phyloP scores from a whole-genome alignment of 139 green algal genomes.

The Pseudopediastrum boryanum region DNA sequence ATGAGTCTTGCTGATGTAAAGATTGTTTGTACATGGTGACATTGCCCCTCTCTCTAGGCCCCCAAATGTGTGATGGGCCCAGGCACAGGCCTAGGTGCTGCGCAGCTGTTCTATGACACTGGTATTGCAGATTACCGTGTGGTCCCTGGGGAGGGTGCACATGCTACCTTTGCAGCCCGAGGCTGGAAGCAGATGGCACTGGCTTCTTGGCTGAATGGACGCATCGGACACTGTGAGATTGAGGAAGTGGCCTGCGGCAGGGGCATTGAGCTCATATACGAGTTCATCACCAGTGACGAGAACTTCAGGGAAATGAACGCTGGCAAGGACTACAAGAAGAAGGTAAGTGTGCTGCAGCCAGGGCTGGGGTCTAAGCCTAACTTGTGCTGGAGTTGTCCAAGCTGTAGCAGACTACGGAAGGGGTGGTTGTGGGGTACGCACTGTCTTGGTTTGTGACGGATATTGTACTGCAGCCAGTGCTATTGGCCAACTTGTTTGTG shows the following conservation, averaged over 20 bases:
- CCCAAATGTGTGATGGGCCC: constrained; percentile 89
- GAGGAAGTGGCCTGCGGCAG: constrained; percentile 87
- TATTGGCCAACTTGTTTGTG: too few species aligned
- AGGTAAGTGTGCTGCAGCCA: too few species aligned
- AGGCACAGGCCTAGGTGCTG: constrained; percentile 90
- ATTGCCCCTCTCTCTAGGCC: constrained; percentile 42
- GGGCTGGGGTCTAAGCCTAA: too few species aligned
- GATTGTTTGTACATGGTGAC: too few species aligned
- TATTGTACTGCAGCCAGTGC: too few species aligned
- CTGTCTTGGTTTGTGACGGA: too few species aligned
- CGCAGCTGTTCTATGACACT: constrained; percentile 87
- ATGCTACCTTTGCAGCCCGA: constrained; percentile 86
- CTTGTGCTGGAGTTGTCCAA: too few species aligned
- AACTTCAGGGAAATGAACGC: constrained; percentile 25
- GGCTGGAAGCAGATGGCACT: constrained; percentile 88
- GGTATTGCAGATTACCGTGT: constrained; percentile 51
- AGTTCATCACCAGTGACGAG: constrained; percentile 83
- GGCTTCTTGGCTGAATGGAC: constrained; percentile 63
- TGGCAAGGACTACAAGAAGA: too few species aligned
- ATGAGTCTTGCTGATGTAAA: too few species aligned
- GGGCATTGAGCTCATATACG: constrained; percentile 90
- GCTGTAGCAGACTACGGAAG: too few species aligned
- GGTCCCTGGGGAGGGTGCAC: constrained; percentile 77
- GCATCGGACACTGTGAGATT: constrained; percentile 82
- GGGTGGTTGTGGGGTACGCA: too few species aligned